Conservation (phyloP, 257 asterid species). For the Ajuga chamaepitys region DNA sequence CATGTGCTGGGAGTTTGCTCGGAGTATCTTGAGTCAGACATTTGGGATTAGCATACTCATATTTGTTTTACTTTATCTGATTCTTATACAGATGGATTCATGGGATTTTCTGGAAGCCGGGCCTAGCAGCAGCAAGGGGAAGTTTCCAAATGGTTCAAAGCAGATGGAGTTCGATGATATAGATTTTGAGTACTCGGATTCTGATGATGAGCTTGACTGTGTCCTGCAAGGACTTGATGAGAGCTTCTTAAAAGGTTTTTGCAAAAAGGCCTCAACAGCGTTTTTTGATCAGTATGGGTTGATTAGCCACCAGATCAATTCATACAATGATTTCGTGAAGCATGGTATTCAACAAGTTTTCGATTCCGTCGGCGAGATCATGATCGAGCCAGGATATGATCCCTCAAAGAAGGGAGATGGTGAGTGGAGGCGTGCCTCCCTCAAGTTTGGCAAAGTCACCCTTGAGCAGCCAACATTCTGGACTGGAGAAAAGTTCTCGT, state of each 20-base stretch:
- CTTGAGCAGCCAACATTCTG: conserved; percentile 57
- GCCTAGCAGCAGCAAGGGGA: conserved; percentile 32
- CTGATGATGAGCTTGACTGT: conserved; percentile 42
- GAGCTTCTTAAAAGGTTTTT: conserved; percentile 37
- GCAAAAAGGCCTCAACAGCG: conserved; percentile 55
- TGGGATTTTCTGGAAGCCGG: conserved; percentile 37
- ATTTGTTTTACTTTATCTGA: background rate
- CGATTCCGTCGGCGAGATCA: conserved; percentile 71
- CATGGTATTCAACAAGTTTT: conserved; percentile 66
- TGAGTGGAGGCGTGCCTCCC: conserved; percentile 69
- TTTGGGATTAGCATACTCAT: background rate
- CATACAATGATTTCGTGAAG: conserved; percentile 63
- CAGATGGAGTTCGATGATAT: conserved; percentile 42
- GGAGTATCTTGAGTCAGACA: background rate
- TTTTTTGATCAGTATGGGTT: conserved; percentile 77
- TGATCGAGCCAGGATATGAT: conserved; percentile 71
- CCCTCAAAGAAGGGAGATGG: conserved; percentile 75
- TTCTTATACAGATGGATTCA: conserved; percentile 30
- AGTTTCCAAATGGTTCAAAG: conserved; percentile 20
- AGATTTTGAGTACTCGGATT: conserved; percentile 32
- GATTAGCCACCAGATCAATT: conserved; percentile 76
- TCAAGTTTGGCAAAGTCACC: conserved; percentile 71
- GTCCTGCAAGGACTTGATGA: conserved; percentile 41
- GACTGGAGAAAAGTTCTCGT: conserved; percentile 53
- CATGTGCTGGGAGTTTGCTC: background rate